Percentiles rank a stretch among this genome's conserved stretches.
Conservation (phyloP, 345 rosid species). For the Litchi chinensis region DNA sequence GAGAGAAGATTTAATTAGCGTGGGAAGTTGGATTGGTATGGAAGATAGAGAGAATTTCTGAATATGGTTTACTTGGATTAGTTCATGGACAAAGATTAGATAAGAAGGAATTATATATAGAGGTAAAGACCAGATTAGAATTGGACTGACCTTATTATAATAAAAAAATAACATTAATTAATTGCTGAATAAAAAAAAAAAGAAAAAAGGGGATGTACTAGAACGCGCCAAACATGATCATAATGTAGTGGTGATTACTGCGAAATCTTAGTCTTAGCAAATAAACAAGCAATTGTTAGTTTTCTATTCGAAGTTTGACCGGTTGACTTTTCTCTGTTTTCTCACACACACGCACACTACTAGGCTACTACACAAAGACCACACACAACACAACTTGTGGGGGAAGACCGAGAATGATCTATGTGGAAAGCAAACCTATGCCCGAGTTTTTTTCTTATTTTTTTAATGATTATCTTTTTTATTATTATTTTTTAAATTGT, state of each 20-base stretch:
- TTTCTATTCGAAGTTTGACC: constrained; percentile 44
- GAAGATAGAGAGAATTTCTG: not conserved
- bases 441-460: not conserved
- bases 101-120: constrained; percentile 23
- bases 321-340: constrained; percentile 55
- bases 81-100: not conserved
- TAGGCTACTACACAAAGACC: not conserved
- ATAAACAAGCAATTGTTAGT: no score
- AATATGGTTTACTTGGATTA: not conserved
- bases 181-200: not conserved
- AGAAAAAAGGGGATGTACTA: constrained; percentile 3
- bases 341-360: constrained; percentile 17
- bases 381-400: not conserved
- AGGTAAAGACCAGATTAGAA: constrained; percentile 17
- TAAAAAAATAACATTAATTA: no score
- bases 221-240: constrained; percentile 40
- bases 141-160: constrained; percentile 13
- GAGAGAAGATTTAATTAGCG: not conserved
- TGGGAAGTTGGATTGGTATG: not conserved
- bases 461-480: not conserved
- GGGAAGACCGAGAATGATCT: not conserved
- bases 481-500: not conserved
- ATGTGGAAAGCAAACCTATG: constrained; percentile 1
- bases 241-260: not conserved
- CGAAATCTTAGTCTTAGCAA: not conserved